phyloP scores from a whole-genome alignment of 2,329 filamentous ascomycete genomes.

The Grosmannia huntii region DNA sequence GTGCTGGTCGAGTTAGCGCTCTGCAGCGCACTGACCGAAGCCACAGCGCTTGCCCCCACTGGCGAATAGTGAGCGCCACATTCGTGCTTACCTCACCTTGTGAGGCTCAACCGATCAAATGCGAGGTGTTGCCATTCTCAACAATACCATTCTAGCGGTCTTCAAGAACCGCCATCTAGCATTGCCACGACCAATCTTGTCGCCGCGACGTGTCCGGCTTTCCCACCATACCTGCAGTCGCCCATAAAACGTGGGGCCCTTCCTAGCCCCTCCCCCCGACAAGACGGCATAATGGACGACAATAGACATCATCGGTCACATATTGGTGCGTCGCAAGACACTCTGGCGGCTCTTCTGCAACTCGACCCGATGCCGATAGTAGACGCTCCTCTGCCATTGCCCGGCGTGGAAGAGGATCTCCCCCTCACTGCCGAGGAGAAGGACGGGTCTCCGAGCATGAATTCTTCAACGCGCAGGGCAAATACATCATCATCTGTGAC shows the following conservation, averaged over 20 bases:
- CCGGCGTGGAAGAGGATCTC: conserved; percentile 32
- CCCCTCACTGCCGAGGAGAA: conserved; percentile 23
- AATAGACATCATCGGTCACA: conserved; percentile 19
- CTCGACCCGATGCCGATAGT: conserved; percentile 69
- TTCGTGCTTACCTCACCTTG: not conserved
- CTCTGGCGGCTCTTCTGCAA: conserved; percentile 55
- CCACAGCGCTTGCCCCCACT: not conserved
- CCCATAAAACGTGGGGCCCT: too few relatives aligned
- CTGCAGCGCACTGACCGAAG: not conserved
- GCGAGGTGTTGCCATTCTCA: not conserved
- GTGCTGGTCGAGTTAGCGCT: not conserved
- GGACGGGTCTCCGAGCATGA: not conserved
- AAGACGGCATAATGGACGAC: conserved; percentile 1
- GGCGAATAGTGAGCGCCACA: conserved; percentile 17
- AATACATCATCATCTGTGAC: not conserved
- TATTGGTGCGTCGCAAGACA: conserved; percentile 34
- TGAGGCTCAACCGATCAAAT: not conserved
- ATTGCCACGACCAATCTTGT: not conserved
- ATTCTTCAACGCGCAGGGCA: not conserved
- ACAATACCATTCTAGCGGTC: not conserved
- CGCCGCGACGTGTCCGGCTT: not conserved
- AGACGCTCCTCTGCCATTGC: conserved; percentile 32
- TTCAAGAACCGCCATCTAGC: not conserved
- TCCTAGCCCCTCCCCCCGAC: not conserved
- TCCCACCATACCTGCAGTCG: not conserved